These are phyloP conservation scores for Psidium guajava DNA, from an alignment of 345 rosid species.

Conservation along the genomic window DNA sequence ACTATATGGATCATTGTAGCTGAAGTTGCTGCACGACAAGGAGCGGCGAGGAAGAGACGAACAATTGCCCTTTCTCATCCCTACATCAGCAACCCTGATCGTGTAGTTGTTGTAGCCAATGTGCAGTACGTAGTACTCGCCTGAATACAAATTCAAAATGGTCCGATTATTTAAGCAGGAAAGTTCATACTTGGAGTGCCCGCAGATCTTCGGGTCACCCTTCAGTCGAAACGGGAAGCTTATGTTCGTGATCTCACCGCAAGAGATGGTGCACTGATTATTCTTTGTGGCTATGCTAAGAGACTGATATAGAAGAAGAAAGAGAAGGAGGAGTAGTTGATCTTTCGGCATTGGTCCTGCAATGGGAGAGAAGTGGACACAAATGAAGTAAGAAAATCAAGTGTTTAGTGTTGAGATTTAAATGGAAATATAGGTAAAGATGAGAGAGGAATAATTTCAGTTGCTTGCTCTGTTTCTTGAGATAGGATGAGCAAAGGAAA, in stretches of 20 bases:
- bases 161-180: neutral
- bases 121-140: neutral
- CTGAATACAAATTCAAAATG: accelerated
- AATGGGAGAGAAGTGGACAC: neutral
- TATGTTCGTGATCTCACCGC: neutral
- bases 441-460: neutral
- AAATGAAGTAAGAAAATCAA: neutral
- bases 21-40: neutral
- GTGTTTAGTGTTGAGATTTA: neutral
- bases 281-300: neutral
- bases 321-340: neutral
- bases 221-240: neutral
- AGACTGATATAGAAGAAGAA: neutral
- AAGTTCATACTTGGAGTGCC: neutral
- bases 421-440: neutral
- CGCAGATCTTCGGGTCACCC: accelerated
- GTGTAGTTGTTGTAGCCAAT: neutral
- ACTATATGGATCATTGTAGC: too few relatives aligned
- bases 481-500: neutral
- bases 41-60: neutral
- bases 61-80: neutral
- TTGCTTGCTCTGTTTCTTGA: neutral
- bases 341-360: neutral
- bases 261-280: neutral
- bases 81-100: neutral